phyloP scores from a whole-genome alignment of 768 basidiomycete genomes.

The Crucibulum laeve region DNA sequence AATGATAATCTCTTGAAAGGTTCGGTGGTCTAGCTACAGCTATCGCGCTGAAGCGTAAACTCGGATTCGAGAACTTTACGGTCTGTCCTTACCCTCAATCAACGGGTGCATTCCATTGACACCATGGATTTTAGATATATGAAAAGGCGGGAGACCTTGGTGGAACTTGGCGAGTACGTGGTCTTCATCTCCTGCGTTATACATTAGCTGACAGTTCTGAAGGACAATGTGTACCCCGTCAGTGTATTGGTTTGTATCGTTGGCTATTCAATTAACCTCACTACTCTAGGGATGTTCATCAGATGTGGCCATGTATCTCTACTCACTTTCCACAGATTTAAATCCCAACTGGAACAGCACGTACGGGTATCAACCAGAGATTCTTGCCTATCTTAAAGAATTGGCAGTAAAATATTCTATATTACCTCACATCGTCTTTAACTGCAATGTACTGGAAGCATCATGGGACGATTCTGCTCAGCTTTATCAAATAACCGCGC shows the following conservation, averaged over 20 bases:
- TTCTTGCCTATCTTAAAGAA: conserved; percentile 32
- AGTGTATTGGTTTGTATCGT: neutral
- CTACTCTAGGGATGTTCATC: conserved; percentile 34
- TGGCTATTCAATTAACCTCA: neutral
- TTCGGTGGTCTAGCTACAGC: conserved; percentile 21
- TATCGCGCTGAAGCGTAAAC: conserved; percentile 23
- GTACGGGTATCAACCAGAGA: conserved; percentile 36
- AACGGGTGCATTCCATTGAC: neutral
- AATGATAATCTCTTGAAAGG: conserved; percentile 3
- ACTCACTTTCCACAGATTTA: conserved; percentile 36
- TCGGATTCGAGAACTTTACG: conserved; percentile 21
- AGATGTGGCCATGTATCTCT: conserved; percentile 32
- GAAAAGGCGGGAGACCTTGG: conserved; percentile 22
- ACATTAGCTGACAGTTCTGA: neutral
- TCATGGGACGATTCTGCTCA: neutral
- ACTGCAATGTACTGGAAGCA: neutral
- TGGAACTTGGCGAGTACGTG: conserved; percentile 27
- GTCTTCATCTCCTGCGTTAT: neutral
- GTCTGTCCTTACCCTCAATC: conserved; percentile 12
- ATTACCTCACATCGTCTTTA: neutral
- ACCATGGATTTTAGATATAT: conserved; percentile 21
- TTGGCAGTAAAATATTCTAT: conserved; percentile 11
- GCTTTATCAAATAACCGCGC: neutral
- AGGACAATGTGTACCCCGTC: conserved; percentile 29
- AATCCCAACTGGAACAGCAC: conserved; percentile 34